phyloP scores from a whole-genome alignment of 1,284 basidiomycete genomes.

The Boletus sp. region DNA sequence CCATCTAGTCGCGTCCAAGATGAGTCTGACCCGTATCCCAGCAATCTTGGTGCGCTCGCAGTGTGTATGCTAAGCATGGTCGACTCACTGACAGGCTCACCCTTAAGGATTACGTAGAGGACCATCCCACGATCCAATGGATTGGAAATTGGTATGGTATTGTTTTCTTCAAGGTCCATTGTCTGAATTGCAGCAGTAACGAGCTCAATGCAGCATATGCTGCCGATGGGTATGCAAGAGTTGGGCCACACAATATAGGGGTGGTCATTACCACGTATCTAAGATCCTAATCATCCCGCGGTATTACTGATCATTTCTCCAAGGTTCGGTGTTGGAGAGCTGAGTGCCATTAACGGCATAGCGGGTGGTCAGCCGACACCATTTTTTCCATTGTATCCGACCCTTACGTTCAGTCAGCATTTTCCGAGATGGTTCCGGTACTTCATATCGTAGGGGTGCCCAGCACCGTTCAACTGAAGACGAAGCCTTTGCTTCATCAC shows the following conservation, averaged over 20 bases:
- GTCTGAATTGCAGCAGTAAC: constrained; percentile 48
- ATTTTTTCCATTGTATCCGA: not conserved
- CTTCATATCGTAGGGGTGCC: constrained; percentile 91
- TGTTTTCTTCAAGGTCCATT: not conserved
- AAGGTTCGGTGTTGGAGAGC: constrained; percentile 90
- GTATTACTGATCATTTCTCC: constrained; percentile 6
- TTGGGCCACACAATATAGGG: constrained; percentile 70
- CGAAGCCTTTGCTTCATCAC: constrained; percentile 73
- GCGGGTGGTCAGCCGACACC: constrained; percentile 51
- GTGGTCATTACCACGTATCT: constrained; percentile 73
- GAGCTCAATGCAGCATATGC: constrained; percentile 88
- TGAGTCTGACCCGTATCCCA: constrained; percentile 7
- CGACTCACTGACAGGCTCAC: not conserved
- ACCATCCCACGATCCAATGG: constrained; percentile 78
- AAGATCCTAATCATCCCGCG: not conserved
- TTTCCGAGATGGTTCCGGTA: constrained; percentile 88
- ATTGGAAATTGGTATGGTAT: constrained; percentile 75
- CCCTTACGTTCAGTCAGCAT: constrained; percentile 42
- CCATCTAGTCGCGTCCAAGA: not conserved
- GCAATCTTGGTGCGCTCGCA: constrained; percentile 50
- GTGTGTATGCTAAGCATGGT: not conserved
- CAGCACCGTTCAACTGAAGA: constrained; percentile 67
- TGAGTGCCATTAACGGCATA: constrained; percentile 79
- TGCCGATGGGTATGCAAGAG: constrained; percentile 91
- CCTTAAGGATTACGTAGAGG: constrained; percentile 78